These are phyloP conservation scores for Malassezia slooffiae DNA, from an alignment of 1,284 basidiomycete species.

Conservation along the genomic window DNA sequence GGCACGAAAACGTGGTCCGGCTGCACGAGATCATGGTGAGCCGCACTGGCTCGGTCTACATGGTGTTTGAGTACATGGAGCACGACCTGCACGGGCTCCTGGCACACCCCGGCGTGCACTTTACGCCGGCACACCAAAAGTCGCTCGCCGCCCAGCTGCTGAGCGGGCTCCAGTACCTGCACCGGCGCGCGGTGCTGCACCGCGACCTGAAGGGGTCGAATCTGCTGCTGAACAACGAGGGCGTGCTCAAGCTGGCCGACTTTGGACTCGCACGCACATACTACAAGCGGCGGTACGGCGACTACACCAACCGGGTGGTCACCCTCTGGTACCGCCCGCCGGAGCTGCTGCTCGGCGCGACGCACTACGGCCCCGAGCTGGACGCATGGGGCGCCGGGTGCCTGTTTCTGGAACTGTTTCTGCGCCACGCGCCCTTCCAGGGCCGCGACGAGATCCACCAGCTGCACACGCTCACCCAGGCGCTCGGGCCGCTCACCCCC, in stretches of 20 bases:
- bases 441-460: constrained; percentile 96
- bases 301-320: constrained; percentile 98
- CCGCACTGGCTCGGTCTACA: constrained; percentile 81
- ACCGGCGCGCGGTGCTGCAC: constrained; percentile 88
- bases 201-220: constrained; percentile 98
- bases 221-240: constrained; percentile 82
- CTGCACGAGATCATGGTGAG: constrained; percentile 98
- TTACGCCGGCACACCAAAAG: constrained; percentile 79
- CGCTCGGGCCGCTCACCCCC: constrained; percentile 77
- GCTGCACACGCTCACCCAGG: constrained; percentile 76
- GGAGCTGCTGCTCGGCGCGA: constrained; percentile 87
- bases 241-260: constrained; percentile 89
- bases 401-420: constrained; percentile 95
- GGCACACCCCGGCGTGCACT: constrained; percentile 72
- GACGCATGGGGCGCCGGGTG: constrained; percentile 99
- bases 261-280: constrained; percentile 97
- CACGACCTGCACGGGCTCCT: constrained; percentile 93
- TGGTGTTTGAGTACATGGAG: constrained; percentile 99
- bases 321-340: constrained; percentile 98
- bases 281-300: constrained; percentile 72
- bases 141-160: constrained; percentile 91
- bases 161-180: constrained; percentile 79
- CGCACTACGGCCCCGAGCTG: constrained; percentile 93
- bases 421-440: constrained; percentile 86
- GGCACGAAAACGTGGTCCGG: constrained; percentile 77